Conservation (phyloP, 306 rosid genomes). For the Malus orientalis region DNA sequence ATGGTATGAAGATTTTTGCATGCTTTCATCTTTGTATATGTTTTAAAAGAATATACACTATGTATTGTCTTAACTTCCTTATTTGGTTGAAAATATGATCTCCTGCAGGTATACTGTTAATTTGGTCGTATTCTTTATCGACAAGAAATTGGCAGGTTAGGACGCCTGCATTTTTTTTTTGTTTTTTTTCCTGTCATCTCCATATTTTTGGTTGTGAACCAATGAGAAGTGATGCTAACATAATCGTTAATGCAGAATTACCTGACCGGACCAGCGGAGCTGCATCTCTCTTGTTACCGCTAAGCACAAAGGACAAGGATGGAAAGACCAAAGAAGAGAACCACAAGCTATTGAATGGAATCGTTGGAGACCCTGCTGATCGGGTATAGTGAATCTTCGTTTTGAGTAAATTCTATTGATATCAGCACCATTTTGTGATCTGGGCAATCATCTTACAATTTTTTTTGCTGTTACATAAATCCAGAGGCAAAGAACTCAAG, state of each 20-base stretch:
- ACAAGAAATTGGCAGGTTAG: constrained; percentile 84
- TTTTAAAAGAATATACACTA: not conserved
- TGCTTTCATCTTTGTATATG: not conserved
- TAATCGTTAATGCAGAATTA: constrained; percentile 49
- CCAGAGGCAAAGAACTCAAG: constrained; percentile 92
- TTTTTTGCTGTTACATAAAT: constrained; percentile 11
- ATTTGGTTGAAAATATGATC: constrained; percentile 12
- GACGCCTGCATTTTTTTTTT: not conserved
- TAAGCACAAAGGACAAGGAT: constrained; percentile 71
- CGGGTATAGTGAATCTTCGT: constrained; percentile 43
- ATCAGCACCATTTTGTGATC: not conserved
- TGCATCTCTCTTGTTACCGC: constrained; percentile 51
- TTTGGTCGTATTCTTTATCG: constrained; percentile 80
- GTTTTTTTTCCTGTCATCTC: not conserved
- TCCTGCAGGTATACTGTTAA: constrained; percentile 88
- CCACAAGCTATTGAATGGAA: constrained; percentile 88
- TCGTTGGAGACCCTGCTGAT: constrained; percentile 73
- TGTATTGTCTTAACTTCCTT: not conserved
- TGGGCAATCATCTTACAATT: constrained; percentile 1
- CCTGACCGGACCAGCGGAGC: constrained; percentile 71
- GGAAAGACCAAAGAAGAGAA: constrained; percentile 74
- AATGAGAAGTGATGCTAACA: constrained; percentile 20
- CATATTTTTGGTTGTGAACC: not conserved
- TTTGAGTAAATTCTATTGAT: not conserved
- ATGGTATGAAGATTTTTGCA: constrained; percentile 44